phyloP scores from a whole-genome alignment of 257 asterid species.

The Cruciata laevipes region DNA sequence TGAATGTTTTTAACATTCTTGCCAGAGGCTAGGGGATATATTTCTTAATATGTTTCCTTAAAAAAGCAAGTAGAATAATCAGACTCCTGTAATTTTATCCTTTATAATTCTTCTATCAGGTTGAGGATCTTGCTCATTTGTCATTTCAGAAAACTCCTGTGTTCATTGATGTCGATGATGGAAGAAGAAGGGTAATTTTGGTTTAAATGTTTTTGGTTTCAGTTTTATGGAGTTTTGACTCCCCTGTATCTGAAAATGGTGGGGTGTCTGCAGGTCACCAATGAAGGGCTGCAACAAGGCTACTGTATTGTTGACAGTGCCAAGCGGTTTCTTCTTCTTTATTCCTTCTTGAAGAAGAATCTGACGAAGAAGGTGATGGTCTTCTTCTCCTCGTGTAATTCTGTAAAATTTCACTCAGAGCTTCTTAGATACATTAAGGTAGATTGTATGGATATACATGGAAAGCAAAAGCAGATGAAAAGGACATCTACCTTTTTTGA shows the following conservation, averaged over 20 bases:
- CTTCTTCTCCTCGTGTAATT: slow-evolving; percentile 88
- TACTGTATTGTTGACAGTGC: slow-evolving; percentile 79
- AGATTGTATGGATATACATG: slow-evolving; percentile 75
- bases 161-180: slow-evolving; percentile 79
- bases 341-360: slow-evolving; percentile 83
- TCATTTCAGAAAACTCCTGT: slow-evolving; percentile 69
- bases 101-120: slow-evolving; percentile 39
- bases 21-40: background rate
- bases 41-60: background rate
- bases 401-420: slow-evolving; percentile 85
- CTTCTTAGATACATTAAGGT: slow-evolving; percentile 69
- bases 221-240: background rate
- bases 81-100: background rate
- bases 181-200: slow-evolving; percentile 63
- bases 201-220: background rate
- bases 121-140: slow-evolving; percentile 90
- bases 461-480: slow-evolving; percentile 94
- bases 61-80: background rate
- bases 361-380: slow-evolving; percentile 93
- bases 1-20: background rate
- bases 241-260: slow-evolving; percentile 5
- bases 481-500: slow-evolving; percentile 74
- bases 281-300: slow-evolving; percentile 96
- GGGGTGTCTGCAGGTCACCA: slow-evolving; percentile 57
- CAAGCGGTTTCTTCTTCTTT: slow-evolving; percentile 76